phyloP scores from a whole-genome alignment of 352 stramenopile species.

The Globisporangium splendens region DNA sequence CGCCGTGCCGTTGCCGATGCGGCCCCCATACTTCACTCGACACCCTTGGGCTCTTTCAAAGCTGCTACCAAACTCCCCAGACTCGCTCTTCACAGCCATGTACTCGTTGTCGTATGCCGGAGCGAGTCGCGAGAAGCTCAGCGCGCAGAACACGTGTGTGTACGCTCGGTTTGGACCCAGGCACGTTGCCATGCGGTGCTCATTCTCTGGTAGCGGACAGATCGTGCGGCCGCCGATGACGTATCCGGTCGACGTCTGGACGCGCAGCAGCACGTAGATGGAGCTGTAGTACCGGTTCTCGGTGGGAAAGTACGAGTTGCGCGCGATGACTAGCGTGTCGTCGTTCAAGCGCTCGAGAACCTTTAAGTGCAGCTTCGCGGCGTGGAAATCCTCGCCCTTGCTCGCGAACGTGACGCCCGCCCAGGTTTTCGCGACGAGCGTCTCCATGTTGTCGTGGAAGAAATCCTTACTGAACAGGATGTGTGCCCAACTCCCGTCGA shows the following conservation, averaged over 20 bases:
- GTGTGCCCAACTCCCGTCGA: conserved; percentile 30
- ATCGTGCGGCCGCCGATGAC: conserved; percentile 20
- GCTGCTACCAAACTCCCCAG: neutral
- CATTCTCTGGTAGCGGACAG: conserved; percentile 18
- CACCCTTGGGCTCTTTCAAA: conserved; percentile 11
- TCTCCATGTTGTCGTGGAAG: conserved; percentile 18
- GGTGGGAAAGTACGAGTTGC: conserved; percentile 14
- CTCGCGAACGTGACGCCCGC: conserved; percentile 14
- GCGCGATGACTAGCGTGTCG: conserved; percentile 17
- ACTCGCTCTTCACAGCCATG: conserved; percentile 10
- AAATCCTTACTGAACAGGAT: conserved; percentile 44
- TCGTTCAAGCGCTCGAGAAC: conserved; percentile 22
- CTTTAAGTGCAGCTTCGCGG: conserved; percentile 25
- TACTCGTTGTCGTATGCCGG: conserved; percentile 1
- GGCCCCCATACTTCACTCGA: conserved; percentile 17
- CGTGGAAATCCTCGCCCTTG: conserved; percentile 18
- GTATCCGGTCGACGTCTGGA: conserved; percentile 12
- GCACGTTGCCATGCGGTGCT: conserved; percentile 4
- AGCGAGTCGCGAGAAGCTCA: conserved; percentile 18
- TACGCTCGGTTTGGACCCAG: conserved; percentile 15
- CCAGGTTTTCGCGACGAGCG: conserved; percentile 29
- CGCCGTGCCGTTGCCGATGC: conserved; percentile 19
- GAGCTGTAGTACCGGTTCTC: conserved; percentile 5
- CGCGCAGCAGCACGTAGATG: neutral
- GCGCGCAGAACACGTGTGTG: conserved; percentile 12